These are phyloP conservation scores for Pseudogymnoascus sp. DNA, from an alignment of 2,329 filamentous ascomycete species.

Conservation along the genomic window DNA sequence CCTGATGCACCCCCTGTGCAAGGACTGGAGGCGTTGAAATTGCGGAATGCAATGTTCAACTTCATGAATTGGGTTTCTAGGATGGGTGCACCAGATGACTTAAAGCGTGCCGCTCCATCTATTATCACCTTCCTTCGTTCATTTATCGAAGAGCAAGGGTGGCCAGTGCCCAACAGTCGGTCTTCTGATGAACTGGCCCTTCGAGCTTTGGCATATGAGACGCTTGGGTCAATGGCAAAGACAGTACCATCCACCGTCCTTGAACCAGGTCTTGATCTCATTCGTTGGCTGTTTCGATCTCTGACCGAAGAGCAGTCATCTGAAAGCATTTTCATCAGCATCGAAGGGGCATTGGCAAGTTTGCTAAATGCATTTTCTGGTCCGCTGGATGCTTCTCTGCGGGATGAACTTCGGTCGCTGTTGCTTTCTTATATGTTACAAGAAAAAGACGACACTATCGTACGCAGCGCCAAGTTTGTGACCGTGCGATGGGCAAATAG, in stretches of 20 bases:
- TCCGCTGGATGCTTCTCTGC: slow-evolving; percentile 31
- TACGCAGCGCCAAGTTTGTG: slow-evolving; percentile 72
- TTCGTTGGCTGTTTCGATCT: slow-evolving; percentile 75
- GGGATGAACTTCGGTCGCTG: slow-evolving; percentile 36
- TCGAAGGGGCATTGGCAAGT: slow-evolving; percentile 80
- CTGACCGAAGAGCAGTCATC: slow-evolving; percentile 70
- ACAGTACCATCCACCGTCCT: slow-evolving; percentile 53
- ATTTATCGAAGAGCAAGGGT: slow-evolving; percentile 75
- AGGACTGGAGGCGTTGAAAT: slow-evolving; percentile 59
- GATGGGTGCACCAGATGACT: slow-evolving; percentile 54
- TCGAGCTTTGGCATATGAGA: slow-evolving; percentile 79
- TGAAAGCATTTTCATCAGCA: slow-evolving; percentile 70
- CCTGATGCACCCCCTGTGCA: slow-evolving; percentile 28
- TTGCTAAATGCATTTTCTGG: slow-evolving; percentile 52
- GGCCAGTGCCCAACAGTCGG: slow-evolving; percentile 60
- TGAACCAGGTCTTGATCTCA: slow-evolving; percentile 43
- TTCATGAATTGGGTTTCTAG: slow-evolving; percentile 83
- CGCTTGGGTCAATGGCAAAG: slow-evolving; percentile 71
- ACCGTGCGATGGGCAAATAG: slow-evolving; percentile 85
- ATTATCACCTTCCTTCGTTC: slow-evolving; percentile 62
- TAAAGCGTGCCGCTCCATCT: slow-evolving; percentile 57
- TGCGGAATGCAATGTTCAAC: slow-evolving; percentile 74
- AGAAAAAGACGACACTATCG: slow-evolving; percentile 40
- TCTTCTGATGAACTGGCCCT: slow-evolving; percentile 56
- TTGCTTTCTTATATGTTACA: slow-evolving; percentile 62